Conservation (phyloP, 2,329 filamentous ascomycete genomes). For the Xylariomycetidae sp. region DNA sequence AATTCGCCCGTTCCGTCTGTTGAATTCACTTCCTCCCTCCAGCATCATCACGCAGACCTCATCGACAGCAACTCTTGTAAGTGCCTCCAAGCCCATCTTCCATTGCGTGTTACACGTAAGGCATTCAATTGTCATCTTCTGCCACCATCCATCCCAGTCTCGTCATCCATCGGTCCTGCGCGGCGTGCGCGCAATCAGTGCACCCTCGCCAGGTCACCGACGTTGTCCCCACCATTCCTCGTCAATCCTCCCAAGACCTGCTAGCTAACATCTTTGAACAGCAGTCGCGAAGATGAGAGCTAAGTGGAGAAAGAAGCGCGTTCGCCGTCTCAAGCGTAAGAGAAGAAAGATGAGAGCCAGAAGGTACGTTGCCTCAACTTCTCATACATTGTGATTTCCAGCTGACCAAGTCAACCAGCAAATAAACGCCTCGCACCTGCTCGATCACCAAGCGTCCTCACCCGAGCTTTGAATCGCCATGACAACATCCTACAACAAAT, state of each 20-base stretch:
- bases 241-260: no score
- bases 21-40: constrained; percentile 18
- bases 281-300: constrained; percentile 64
- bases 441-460: constrained; percentile 33
- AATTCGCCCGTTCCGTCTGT: constrained; percentile 16
- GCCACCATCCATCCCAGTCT: no score
- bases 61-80: constrained; percentile 28
- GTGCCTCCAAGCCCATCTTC: background rate
- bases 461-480: constrained; percentile 20
- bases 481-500: constrained; percentile 27
- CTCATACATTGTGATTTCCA: background rate
- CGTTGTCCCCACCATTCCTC: no score
- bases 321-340: constrained; percentile 98
- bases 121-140: no score
- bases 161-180: no score
- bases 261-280: background rate
- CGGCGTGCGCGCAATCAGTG: no score
- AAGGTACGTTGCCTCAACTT: constrained; percentile 61
- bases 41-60: constrained; percentile 27
- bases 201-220: no score
- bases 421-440: constrained; percentile 36
- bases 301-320: constrained; percentile 99
- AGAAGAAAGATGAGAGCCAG: constrained; percentile 99
- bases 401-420: constrained; percentile 22
- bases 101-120: no score